These are phyloP conservation scores for Toxicodendron radicans DNA, from an alignment of 345 rosid genomes.

Conservation along the genomic window DNA sequence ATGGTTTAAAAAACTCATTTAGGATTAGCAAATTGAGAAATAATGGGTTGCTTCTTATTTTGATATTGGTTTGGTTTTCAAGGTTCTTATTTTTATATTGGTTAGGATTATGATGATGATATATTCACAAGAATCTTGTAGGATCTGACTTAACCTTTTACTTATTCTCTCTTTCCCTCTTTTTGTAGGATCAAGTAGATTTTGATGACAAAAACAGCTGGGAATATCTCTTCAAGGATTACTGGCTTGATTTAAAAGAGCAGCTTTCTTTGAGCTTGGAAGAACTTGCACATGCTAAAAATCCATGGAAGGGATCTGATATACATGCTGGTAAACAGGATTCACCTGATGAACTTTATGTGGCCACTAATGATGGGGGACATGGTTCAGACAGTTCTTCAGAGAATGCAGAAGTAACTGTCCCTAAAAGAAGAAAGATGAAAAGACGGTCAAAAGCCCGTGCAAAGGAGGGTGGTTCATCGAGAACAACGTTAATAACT, in stretches of 20 bases:
- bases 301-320: conserved; percentile 74
- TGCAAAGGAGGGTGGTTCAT: conserved; percentile 40
- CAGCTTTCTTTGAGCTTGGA: conserved; percentile 64
- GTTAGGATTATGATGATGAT: too few species aligned
- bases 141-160: neutral
- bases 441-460: conserved; percentile 65
- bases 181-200: conserved; percentile 71
- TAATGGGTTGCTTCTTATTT: too few species aligned
- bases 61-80: too few species aligned
- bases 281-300: conserved; percentile 71
- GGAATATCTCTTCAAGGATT: conserved; percentile 99
- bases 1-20: too few species aligned
- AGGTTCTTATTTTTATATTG: too few species aligned
- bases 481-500: conserved; percentile 19
- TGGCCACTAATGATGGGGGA: conserved; percentile 53
- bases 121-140: too few species aligned
- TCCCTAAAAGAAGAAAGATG: conserved; percentile 66
- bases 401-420: conserved; percentile 45
- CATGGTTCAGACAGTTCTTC: conserved; percentile 67
- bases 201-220: conserved; percentile 94
- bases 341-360: conserved; percentile 46
- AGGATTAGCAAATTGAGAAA: too few species aligned
- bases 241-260: conserved; percentile 80
- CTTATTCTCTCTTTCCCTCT: conserved; percentile 14
- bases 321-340: conserved; percentile 52